Evolutionary conservation across 805 yeast genomes (phyloP).

Genomic region (Cyberlindnera euphorbiae): DNA sequence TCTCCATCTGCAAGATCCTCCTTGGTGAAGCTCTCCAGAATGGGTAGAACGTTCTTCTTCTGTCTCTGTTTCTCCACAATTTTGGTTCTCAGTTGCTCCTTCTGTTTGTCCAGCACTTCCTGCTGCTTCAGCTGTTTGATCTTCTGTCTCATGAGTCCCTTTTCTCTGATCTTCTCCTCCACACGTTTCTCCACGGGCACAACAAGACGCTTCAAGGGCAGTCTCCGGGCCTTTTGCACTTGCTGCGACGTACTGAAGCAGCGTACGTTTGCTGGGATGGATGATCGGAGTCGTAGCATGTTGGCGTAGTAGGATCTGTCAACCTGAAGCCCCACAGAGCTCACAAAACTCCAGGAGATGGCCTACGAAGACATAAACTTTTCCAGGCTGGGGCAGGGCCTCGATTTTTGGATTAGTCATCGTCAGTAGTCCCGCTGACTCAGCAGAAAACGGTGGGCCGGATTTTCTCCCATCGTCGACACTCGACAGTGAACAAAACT

Average conservation of each 20-base stretch:
- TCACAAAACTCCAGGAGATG: no score
- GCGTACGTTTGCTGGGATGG: not conserved
- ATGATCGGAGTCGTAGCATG: not conserved
- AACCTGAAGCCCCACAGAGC: no score
- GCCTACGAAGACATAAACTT: no score
- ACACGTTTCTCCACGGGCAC: constrained; percentile 12
- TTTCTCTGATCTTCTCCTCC: constrained; percentile 6
- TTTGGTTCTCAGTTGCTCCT: constrained; percentile 1
- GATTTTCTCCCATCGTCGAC: no score
- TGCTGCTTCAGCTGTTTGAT: constrained; percentile 2
- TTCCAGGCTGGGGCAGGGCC: no score
- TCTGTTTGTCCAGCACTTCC: not conserved
- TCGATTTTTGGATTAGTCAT: no score
- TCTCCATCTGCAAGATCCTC: constrained; percentile 30
- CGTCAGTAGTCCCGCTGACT: no score
- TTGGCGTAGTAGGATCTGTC: not conserved
- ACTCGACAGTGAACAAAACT: no score
- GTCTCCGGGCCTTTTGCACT: constrained; percentile 4
- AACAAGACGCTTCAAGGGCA: constrained; percentile 18
- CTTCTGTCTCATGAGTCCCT: constrained; percentile 7
- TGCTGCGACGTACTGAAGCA: constrained; percentile 2
- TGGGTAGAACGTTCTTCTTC: constrained; percentile 15
- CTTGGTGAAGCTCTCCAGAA: constrained; percentile 25
- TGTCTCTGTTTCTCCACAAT: not conserved
- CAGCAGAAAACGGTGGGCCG: no score